Base-by-base conservation (phyloP, 352 stramenopile species). In the Phytopythium delawarense region DNA sequence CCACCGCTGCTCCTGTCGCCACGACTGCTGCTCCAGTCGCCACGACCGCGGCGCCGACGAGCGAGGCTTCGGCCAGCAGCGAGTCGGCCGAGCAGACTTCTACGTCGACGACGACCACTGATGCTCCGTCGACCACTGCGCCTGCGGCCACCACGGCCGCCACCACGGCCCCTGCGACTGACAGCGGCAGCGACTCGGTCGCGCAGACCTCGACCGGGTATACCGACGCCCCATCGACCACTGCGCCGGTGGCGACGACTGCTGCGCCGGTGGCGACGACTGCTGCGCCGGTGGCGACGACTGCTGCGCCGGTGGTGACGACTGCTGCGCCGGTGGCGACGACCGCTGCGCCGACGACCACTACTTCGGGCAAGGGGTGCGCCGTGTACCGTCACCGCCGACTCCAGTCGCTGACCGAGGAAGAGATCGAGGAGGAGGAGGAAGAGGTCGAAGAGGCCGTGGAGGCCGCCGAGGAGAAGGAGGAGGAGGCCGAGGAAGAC, bases 371-470 rank as follows among this genome's bases (percentile, higher is more conserved):
- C 59, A 71, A 56, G 35, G 59, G 59, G 20, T 65, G 59, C 42
- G 61, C 63, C 8, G 67, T 64, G 28, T 57, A 48, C 11, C 62
- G 58, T 21, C 59, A 62, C 51, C 64, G 67, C 16, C 67, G 71
- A 7, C 49, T 75, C 39, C 35, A 61, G 21, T n/a, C 34, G 6
- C 61, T 68, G 28, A 57, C 62, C n/a, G 62, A 75, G 59, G 61
- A 64, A 4, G 53, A 68, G 21, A 50, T 78, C 39, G 65, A 76
- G 40, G 49, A 71, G 6, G 68, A 75, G 25, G 64, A 74, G 53
- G 56, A 63, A 7, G 59, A 78, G 11, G 65, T 59, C 7, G 46
- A 69, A 30, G 52, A 54, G 28, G 61, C 56, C 1, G 64, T 71
- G 37, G 39, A 35, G 1, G 57, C 61, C 21, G 71, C 71, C 34